Percentiles rank a stretch among this genome's conserved stretches.
These are phyloP conservation scores for Wallacemonas sp. DNA, from an alignment of 208 protist genomes.

Conservation along the genomic window DNA sequence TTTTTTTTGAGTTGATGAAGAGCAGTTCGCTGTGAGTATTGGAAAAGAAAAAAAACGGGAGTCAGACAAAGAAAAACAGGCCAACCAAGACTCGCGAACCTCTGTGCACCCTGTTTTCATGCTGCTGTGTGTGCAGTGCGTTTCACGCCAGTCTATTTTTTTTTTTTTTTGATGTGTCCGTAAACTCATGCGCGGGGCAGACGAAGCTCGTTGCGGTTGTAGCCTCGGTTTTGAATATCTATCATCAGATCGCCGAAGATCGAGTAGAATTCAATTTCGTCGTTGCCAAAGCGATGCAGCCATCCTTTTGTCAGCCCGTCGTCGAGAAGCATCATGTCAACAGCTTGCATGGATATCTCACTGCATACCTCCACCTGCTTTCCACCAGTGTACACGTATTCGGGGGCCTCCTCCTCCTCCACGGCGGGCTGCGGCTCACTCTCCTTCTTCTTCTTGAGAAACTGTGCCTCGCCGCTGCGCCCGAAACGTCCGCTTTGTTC, in stretches of 20 bases:
- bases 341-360: conserved; percentile 75
- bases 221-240: conserved; percentile 64
- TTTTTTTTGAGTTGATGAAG: too few species aligned
- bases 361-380: conserved; percentile 58
- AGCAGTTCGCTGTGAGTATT: too few species aligned
- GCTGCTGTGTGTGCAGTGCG: background rate
- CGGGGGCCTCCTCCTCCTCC: conserved; percentile 8
- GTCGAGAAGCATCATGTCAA: conserved; percentile 86
- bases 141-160: conserved; percentile 7
- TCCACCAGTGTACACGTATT: conserved; percentile 13
- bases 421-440: background rate
- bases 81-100: too few species aligned
- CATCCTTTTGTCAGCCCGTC: conserved; percentile 76
- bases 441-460: conserved; percentile 29
- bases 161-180: conserved; percentile 18
- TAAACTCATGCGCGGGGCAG: conserved; percentile 17
- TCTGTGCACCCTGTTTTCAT: too few species aligned
- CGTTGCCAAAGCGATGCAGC: conserved; percentile 65
- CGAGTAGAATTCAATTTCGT: conserved; percentile 75
- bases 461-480: conserved; percentile 76
- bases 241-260: conserved; percentile 59
- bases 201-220: conserved; percentile 78
- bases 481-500: conserved; percentile 23
- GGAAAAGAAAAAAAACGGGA: too few species aligned
- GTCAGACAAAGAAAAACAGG: too few species aligned